phyloP scores from a whole-genome alignment of 2,329 filamentous ascomycete species.

The Penicillium crustosum region DNA sequence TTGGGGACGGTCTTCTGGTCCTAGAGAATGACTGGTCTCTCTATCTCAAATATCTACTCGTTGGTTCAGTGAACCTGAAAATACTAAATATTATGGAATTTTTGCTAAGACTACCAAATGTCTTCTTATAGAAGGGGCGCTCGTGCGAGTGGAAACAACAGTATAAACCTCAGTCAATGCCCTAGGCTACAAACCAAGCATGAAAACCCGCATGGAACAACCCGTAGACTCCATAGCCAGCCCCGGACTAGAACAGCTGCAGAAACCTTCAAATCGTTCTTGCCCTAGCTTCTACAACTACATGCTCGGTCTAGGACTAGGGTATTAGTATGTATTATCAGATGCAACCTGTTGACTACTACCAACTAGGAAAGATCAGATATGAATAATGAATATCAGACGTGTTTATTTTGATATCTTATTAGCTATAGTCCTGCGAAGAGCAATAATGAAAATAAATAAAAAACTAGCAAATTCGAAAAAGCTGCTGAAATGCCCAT shows the following conservation, averaged over 20 bases:
- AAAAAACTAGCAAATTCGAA: neutral
- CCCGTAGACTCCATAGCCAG: neutral
- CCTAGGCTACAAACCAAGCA: neutral
- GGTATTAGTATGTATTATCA: neutral
- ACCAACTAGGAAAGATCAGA: neutral
- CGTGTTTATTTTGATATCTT: neutral
- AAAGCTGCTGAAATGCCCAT: slow-evolving; percentile 5
- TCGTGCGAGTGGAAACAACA: neutral
- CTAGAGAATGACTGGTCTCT: neutral
- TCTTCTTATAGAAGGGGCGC: neutral
- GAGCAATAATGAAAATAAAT: neutral
- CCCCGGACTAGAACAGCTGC: neutral
- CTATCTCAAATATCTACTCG: neutral
- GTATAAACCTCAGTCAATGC: neutral
- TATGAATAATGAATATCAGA: neutral
- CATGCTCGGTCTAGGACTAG: no score
- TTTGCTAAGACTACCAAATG: neutral
- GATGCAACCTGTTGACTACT: neutral
- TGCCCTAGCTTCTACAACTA: neutral
- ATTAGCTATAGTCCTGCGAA: neutral
- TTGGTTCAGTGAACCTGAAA: slow-evolving; percentile 2
- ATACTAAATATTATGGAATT: slow-evolving; percentile 1
- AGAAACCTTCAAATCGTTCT: neutral
- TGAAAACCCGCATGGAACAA: neutral
- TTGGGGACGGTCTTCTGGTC: neutral